Evolutionary conservation across 148 eudicot genomes (phyloP), one percentile per base, ranked within the genome.

Genomic region (Pouteria glomerata): DNA sequence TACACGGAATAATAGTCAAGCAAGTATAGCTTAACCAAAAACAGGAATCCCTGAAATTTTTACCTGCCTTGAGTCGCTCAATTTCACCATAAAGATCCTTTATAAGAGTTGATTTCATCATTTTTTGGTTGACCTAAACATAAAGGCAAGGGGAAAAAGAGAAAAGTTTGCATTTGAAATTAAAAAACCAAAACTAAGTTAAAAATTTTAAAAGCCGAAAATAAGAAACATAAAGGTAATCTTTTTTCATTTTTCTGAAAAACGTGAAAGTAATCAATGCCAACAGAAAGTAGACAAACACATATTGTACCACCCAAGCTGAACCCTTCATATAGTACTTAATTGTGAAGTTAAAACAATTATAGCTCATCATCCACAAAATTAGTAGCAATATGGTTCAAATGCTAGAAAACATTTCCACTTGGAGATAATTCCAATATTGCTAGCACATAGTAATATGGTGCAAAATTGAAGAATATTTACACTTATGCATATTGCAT

Each of bases 31-130:
- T 34, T 16, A 14, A 57, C 27, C 50, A 63, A 30, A 19, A 21
- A 16, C 19, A 42, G 19, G 63, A n/a, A 60, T 44, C 48, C 24
- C 68, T 34, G 10, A 69, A 26, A 50, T 44, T 6, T 79, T 66
- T 70, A 88, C 96, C 98, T 19, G 89, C 86, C 78, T 92, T 90
- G 31, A 92, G 89, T 51, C 93, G 78, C 61, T 92, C 98, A 58
- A 92, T 92, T 85, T 92, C 98, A 73, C 93, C 88, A 72, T 92
- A 92, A 41, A 92, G 91, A 79, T 92, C 98, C 73, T 92, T 92
- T 65, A 92, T 92, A 51, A 92, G 84, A 35, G 98, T 89, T 58
- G 98, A 74, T 78, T 92, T 92, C 98, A 92, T 92, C 98, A 92
- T 92, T 57, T 92, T 92, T 61, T 92, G 98, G 73, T 92, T 92